Base-by-base conservation (phyloP, 2,329 filamentous ascomycete genomes). In the Fusarium sp. region DNA sequence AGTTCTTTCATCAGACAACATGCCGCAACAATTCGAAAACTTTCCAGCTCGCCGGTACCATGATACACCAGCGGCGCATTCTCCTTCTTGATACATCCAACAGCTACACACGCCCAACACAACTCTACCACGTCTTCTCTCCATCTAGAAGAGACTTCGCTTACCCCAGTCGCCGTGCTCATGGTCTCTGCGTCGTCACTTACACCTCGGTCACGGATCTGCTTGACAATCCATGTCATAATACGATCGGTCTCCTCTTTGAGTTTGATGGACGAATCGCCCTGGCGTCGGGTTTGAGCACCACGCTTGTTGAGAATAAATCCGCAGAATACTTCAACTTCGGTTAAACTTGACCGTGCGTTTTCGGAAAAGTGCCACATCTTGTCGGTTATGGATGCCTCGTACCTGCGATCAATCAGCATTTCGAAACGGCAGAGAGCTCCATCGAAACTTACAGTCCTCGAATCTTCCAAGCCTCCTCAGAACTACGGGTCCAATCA, bases 241-340 rank as follows among this genome's bases (percentile, higher is more conserved):
- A 84, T 79, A 10, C 81, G 79, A 43, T 85, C 82, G 47, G 83
- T 86, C 47, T 84, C 83, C 15, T 86, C 84, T 53, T 81, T 83
- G 20, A 88, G 79, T 67, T 83, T 83, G 46, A 81, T 76, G 3
- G 85, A 87, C 3, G 79, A 78, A 46, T 88, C 85, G 4, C 84
- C 81, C 66, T 87, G 84, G 4, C 83, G 81, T 11, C 77, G 76
- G 1, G 82, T 85, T 73, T 86, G 85, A 0, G 77, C 68, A 0
- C 85, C 85, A 0, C 74, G 76, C 62, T 81, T 84, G 74, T 84
- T 87, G 40, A 86, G 75, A n/a, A 88, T 82, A n/a, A 79, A 82
- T 10, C 86, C 86, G 24, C 84, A 85, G 53, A 87, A 87, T 0
- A 85, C 83, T 60, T 88, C 86, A 0, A 85, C 75, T 68, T 88